These are phyloP conservation scores for Penicillium daleae DNA, from an alignment of 495 filamentous ascomycete species.

Conservation along the genomic window DNA sequence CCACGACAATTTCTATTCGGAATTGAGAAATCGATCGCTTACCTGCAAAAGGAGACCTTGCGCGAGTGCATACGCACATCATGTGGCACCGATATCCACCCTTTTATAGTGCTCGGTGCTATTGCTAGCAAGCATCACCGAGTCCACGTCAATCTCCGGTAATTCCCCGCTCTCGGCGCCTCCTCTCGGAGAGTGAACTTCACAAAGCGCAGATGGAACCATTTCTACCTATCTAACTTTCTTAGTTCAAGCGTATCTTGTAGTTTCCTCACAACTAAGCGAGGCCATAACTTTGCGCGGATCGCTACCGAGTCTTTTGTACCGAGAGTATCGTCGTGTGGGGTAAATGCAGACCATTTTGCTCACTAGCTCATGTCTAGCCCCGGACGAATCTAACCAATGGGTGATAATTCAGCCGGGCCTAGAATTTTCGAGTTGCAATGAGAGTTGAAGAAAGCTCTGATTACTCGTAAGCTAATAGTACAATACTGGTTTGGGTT, in stretches of 20 bases:
- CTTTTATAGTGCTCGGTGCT: not conserved
- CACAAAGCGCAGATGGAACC: not conserved
- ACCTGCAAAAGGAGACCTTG: not conserved
- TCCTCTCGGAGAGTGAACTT: not conserved
- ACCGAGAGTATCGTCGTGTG: not conserved
- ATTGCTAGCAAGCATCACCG: not conserved
- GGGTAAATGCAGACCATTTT: not conserved
- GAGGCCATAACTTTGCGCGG: not conserved
- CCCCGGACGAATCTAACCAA: not conserved
- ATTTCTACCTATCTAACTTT: not conserved
- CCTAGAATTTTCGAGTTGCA: not conserved
- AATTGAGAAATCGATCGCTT: not conserved
- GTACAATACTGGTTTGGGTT: too few species aligned
- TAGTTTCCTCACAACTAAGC: not conserved
- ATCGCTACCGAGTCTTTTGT: too few species aligned
- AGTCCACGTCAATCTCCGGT: slow-evolving; percentile 1
- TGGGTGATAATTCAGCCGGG: not conserved
- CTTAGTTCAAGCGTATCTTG: not conserved
- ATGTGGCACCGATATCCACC: not conserved
- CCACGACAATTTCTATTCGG: not conserved
- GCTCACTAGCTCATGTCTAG: not conserved
- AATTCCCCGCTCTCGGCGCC: not conserved
- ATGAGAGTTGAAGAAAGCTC: not conserved
- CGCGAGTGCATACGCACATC: not conserved
- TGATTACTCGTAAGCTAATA: too few species aligned